These are phyloP conservation scores for Usnea hakonensis DNA, from an alignment of 495 filamentous ascomycete species.

Conservation along the genomic window DNA sequence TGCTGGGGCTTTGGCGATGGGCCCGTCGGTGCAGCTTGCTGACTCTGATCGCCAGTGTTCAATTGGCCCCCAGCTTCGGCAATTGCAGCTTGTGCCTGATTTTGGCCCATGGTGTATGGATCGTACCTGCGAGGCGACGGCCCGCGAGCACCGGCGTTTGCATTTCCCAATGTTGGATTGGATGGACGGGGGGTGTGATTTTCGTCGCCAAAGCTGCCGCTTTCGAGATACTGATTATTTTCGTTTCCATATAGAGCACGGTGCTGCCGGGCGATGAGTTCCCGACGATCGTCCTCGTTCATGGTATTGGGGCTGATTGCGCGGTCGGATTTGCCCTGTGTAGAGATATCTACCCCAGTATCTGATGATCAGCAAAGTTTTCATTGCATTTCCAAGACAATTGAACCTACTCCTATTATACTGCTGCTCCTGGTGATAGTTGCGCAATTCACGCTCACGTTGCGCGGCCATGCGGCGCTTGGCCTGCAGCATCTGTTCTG, in stretches of 20 bases:
- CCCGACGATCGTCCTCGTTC: conserved; percentile 93
- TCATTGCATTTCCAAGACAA: conserved; percentile 23
- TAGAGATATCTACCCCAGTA: conserved; percentile 73
- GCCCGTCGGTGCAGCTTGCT: conserved; percentile 20
- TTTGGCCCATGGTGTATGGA: conserved; percentile 48
- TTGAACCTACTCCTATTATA: conserved; percentile 91
- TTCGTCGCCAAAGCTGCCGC: conserved; percentile 56
- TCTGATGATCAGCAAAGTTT: conserved; percentile 36
- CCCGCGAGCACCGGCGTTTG: conserved; percentile 42
- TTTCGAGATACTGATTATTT: conserved; percentile 51
- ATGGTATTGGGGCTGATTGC: conserved; percentile 83
- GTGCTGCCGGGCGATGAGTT: conserved; percentile 91
- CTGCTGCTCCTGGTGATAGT: conserved; percentile 99
- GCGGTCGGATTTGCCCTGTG: conserved; percentile 75
- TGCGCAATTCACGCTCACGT: conserved; percentile 96
- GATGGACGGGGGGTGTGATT: conserved; percentile 48
- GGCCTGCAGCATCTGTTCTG: conserved; percentile 97
- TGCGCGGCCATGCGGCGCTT: conserved; percentile 98
- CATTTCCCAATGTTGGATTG: conserved; percentile 49
- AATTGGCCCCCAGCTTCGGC: conserved; percentile 37
- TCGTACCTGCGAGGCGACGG: conserved; percentile 58
- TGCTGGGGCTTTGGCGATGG: conserved; percentile 35
- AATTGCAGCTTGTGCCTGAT: conserved; percentile 30
- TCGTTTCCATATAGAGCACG: conserved; percentile 82
- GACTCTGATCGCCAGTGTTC: conserved; percentile 12